A percentile compares a stretch with the other conserved stretches of the same genome.
phyloP scores from a whole-genome alignment of 768 basidiomycete species.

The Boletus bicolor region DNA sequence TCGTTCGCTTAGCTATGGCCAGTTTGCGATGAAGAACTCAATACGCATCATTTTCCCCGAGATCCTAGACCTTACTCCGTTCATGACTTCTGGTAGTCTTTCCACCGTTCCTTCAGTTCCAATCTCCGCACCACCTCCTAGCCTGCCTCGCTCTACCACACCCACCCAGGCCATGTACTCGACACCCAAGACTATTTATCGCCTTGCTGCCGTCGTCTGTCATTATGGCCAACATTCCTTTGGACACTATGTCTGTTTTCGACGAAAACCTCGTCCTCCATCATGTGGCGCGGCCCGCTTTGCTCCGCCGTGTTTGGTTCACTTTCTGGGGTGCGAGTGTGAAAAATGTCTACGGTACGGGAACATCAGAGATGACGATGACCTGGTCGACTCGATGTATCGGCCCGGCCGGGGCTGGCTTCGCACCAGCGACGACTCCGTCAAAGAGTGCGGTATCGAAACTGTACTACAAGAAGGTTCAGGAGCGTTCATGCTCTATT shows the following conservation, averaged over 20 bases:
- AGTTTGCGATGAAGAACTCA: constrained; percentile 77
- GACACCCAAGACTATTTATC: constrained; percentile 70
- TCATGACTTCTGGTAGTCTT: constrained; percentile 77
- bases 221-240: constrained; percentile 92
- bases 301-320: constrained; percentile 37
- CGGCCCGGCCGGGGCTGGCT: constrained; percentile 73
- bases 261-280: constrained; percentile 68
- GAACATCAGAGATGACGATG: constrained; percentile 58
- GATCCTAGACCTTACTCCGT: constrained; percentile 84
- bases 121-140: constrained; percentile 62
- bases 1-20: constrained; percentile 81
- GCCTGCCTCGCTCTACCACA: constrained; percentile 47
- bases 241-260: constrained; percentile 92
- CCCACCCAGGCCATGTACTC: constrained; percentile 55
- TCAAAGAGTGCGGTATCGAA: constrained; percentile 73
- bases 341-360: constrained; percentile 44
- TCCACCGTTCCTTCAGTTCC: constrained; percentile 66
- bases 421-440: constrained; percentile 81
- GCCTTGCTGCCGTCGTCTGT: constrained; percentile 81
- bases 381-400: constrained; percentile 29
- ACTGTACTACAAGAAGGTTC: constrained; percentile 69
- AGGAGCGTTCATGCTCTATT: constrained; percentile 90
- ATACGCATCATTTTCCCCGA: constrained; percentile 81
- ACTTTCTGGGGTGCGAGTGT: constrained; percentile 47
- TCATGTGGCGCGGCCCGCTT: constrained; percentile 38